Evolutionary conservation across 768 basidiomycete genomes (phyloP).

Genomic region (Auriscalpium orientale): DNA sequence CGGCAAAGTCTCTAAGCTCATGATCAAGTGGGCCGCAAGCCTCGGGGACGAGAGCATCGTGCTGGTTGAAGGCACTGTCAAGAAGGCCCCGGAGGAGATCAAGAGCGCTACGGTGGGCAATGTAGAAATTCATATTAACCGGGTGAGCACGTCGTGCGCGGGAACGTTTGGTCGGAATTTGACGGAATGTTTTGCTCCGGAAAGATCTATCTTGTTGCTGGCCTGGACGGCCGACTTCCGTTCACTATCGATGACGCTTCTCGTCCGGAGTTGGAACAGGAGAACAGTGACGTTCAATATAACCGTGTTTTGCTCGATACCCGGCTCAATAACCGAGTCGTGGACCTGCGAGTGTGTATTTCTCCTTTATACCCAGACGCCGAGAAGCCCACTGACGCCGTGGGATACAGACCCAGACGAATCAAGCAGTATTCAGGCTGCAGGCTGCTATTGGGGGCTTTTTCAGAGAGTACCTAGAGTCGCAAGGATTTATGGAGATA

Average conservation of each 20-base stretch:
- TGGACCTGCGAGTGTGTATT: conserved; percentile 79
- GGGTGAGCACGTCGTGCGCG: conserved; percentile 40
- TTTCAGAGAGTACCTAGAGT: conserved; percentile 77
- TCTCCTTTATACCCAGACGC: background rate
- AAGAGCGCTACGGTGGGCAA: conserved; percentile 86
- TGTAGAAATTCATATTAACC: conserved; percentile 77
- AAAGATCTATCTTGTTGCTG: conserved; percentile 77
- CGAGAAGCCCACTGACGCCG: background rate
- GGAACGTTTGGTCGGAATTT: no score
- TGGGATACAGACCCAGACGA: conserved; percentile 70
- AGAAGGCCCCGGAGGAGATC: conserved; percentile 74
- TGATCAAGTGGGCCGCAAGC: conserved; percentile 86
- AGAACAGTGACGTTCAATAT: conserved; percentile 50
- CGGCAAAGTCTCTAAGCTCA: conserved; percentile 86
- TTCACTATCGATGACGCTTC: conserved; percentile 92
- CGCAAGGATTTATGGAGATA: conserved; percentile 82
- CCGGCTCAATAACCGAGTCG: conserved; percentile 86
- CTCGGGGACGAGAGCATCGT: conserved; percentile 86
- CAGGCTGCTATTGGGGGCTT: conserved; percentile 83
- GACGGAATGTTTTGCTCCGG: background rate
- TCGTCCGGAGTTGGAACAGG: conserved; percentile 68
- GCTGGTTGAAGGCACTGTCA: conserved; percentile 77
- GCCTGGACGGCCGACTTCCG: conserved; percentile 71
- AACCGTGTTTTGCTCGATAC: conserved; percentile 88
- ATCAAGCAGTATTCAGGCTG: conserved; percentile 91